These are phyloP conservation scores for Colletotrichum incanum DNA, from an alignment of 2,329 filamentous ascomycete genomes.

Conservation along the genomic window DNA sequence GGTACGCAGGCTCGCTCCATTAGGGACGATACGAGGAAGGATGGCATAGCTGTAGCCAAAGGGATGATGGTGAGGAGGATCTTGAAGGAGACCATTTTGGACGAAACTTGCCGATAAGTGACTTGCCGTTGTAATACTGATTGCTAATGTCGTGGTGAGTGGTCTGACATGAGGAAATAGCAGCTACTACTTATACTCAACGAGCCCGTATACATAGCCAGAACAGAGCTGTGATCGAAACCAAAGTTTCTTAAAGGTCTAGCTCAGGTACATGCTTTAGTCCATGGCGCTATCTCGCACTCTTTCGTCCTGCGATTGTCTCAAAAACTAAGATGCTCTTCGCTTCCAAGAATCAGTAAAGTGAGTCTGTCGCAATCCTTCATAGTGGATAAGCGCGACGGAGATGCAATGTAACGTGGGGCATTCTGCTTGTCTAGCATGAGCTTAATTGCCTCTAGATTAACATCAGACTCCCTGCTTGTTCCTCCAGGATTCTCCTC, in stretches of 20 bases:
- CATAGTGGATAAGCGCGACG: not conserved
- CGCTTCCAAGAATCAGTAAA: too few relatives aligned
- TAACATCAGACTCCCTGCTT: not conserved
- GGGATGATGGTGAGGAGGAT: too few relatives aligned
- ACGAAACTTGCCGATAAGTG: too few relatives aligned
- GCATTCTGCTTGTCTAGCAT: conserved; percentile 1
- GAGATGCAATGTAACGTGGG: not conserved
- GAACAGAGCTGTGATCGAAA: not conserved
- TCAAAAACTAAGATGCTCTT: not conserved
- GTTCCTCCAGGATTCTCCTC: not conserved
- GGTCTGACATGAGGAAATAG: not conserved
- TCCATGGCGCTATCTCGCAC: not conserved
- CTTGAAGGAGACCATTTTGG: too few relatives aligned
- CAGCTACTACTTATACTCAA: not conserved
- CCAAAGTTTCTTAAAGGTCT: not conserved
- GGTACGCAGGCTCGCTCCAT: too few relatives aligned
- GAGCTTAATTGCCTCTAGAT: not conserved
- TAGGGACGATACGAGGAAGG: too few relatives aligned
- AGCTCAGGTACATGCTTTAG: not conserved
- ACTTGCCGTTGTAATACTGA: not conserved
- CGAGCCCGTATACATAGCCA: not conserved
- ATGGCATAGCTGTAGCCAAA: too few relatives aligned
- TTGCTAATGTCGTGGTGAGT: not conserved
- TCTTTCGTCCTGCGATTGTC: not conserved
- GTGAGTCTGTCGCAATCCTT: not conserved